Evolutionary conservation across 306 rosid species (phyloP).

Genomic region (Cicer arietinum): DNA sequence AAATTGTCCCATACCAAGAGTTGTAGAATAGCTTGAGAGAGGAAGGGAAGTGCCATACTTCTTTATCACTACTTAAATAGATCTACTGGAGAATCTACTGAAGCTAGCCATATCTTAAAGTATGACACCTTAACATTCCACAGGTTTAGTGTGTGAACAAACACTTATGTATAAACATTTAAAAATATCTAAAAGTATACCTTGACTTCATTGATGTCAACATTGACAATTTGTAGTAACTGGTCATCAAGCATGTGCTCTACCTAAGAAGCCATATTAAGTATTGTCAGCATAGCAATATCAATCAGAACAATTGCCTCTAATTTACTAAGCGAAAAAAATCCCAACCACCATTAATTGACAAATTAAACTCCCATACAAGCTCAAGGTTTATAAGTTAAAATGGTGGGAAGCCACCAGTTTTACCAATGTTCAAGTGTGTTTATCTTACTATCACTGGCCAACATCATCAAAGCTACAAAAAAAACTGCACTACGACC

Average conservation of each 20-base stretch:
- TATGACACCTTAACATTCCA: slow-evolving; percentile 30
- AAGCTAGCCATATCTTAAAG: slow-evolving; percentile 36
- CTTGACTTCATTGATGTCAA: slow-evolving; percentile 78
- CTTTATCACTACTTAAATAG: slow-evolving; percentile 15
- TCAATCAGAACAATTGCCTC: slow-evolving; percentile 32
- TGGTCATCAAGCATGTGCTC: slow-evolving; percentile 70
- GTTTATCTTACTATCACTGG: slow-evolving; percentile 25
- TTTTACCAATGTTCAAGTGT: slow-evolving; percentile 32
- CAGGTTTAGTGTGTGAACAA: slow-evolving; percentile 27
- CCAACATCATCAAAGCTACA: slow-evolving; percentile 20
- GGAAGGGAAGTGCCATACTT: slow-evolving; percentile 23
- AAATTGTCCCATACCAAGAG: slow-evolving; percentile 22
- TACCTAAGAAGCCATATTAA: slow-evolving; percentile 59
- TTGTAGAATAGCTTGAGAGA: slow-evolving; percentile 27
- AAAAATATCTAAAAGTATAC: slow-evolving; percentile 47
- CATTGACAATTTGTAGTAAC: slow-evolving; percentile 61
- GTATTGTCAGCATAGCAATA: slow-evolving; percentile 43
- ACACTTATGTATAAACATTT: slow-evolving; percentile 8
- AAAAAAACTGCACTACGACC: slow-evolving; percentile 27
- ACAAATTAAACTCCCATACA: slow-evolving; percentile 21
- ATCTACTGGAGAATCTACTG: slow-evolving; percentile 2
- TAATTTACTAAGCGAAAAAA: slow-evolving; percentile 4
- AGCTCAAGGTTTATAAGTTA: slow-evolving; percentile 25
- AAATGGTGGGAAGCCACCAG: slow-evolving; percentile 35
- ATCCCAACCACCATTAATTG: slow-evolving; percentile 1